These are phyloP conservation scores for Globisporangium yorkense DNA, from an alignment of 352 stramenopile species.

Conservation along the genomic window DNA sequence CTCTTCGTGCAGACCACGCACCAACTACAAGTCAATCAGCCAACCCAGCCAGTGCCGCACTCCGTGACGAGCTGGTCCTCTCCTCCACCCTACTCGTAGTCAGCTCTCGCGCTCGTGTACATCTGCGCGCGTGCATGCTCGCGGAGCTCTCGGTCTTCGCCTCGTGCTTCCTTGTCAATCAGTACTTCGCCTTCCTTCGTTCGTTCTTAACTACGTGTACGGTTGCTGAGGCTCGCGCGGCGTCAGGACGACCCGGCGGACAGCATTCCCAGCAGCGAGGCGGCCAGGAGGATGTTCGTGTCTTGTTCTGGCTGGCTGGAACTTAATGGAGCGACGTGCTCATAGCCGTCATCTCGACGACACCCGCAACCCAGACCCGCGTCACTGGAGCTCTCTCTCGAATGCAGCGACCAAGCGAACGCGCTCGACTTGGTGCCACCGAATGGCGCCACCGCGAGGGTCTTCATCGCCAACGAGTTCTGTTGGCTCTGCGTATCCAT, in stretches of 20 bases:
- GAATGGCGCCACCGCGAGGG: background rate
- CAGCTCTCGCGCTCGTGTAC: background rate
- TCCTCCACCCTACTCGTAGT: background rate
- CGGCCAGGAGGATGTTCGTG: constrained; percentile 9
- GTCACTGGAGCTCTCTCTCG: background rate
- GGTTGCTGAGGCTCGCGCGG: background rate
- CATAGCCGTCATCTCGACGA: constrained; percentile 1
- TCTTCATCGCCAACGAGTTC: background rate
- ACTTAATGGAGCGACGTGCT: background rate
- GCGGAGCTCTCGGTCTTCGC: background rate
- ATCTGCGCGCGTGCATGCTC: background rate
- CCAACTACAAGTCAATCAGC: background rate
- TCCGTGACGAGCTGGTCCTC: background rate
- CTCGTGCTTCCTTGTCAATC: background rate
- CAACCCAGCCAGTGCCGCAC: too few species aligned
- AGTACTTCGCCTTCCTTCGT: background rate
- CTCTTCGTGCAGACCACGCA: too few species aligned
- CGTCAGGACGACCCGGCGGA: constrained; percentile 1
- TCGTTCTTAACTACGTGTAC: too few species aligned
- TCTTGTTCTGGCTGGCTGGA: constrained; percentile 6
- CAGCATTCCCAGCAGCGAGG: constrained; percentile 16
- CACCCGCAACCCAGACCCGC: background rate
- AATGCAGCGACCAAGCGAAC: background rate
- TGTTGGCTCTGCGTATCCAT: background rate
- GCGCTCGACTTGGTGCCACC: background rate